phyloP scores from a whole-genome alignment of 441 rosid species.

The Breynia disticha region DNA sequence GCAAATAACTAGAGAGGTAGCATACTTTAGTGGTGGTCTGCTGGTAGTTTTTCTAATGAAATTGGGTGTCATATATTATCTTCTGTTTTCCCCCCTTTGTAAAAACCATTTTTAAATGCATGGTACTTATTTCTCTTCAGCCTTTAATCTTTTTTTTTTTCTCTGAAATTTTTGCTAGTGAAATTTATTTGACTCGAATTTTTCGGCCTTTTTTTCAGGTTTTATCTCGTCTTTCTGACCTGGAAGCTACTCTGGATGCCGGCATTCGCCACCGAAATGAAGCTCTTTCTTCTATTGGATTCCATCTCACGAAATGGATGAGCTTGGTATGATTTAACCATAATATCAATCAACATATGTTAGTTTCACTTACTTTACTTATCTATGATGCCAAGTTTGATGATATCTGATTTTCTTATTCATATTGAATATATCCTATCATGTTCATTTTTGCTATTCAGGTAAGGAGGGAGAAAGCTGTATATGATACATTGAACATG shows the following conservation, averaged over 20 bases:
- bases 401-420: neutral
- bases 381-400: neutral
- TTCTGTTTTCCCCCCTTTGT: neutral
- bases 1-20: conserved; percentile 78
- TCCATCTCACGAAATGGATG: conserved; percentile 68
- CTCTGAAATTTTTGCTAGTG: neutral
- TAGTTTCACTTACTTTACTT: conserved; percentile 11
- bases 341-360: neutral
- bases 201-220: conserved; percentile 46
- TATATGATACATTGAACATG: conserved; percentile 87
- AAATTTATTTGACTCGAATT: conserved; percentile 9
- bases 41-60: neutral
- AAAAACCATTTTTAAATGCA: neutral
- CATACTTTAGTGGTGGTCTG: conserved; percentile 15
- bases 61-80: neutral
- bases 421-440: neutral
- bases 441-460: conserved; percentile 22
- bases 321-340: conserved; percentile 46
- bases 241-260: conserved; percentile 89
- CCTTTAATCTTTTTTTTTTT: neutral
- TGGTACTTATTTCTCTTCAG: neutral
- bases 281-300: conserved; percentile 68
- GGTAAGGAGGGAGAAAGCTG: conserved; percentile 92
- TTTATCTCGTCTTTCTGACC: conserved; percentile 78
- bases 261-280: conserved; percentile 76